Evolutionary conservation across 1,139 yeast species (phyloP).

Genomic region (Yamadazyma friedrichii): DNA sequence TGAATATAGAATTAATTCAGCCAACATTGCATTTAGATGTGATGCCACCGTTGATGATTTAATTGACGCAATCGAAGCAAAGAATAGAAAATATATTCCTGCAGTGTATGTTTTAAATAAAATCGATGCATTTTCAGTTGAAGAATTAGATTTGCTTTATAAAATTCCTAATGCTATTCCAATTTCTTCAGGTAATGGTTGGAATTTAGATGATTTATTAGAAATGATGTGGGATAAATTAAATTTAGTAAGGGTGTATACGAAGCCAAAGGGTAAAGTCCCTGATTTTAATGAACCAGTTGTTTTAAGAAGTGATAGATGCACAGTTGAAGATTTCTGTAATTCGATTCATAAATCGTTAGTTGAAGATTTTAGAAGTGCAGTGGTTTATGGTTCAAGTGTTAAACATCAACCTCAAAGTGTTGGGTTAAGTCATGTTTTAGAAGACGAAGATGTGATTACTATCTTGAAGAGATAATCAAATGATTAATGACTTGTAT

Average conservation of each 20-base stretch:
- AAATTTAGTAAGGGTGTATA: conserved; percentile 88
- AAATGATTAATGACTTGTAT: not conserved
- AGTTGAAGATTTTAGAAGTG: conserved; percentile 90
- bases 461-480: conserved; percentile 77
- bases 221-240: conserved; percentile 94
- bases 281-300: conserved; percentile 97
- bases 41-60: conserved; percentile 97
- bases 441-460: conserved; percentile 96
- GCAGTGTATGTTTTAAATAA: conserved; percentile 92
- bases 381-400: conserved; percentile 86
- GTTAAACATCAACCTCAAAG: conserved; percentile 98
- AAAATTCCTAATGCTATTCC: conserved; percentile 97
- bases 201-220: conserved; percentile 93
- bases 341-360: conserved; percentile 92
- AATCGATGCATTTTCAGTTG: conserved; percentile 90
- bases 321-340: conserved; percentile 94
- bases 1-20: conserved; percentile 92
- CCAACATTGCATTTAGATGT: conserved; percentile 95
- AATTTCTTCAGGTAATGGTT: conserved; percentile 89
- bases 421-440: conserved; percentile 78
- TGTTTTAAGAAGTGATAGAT: conserved; percentile 76
- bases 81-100: conserved; percentile 89
- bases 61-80: conserved; percentile 90
- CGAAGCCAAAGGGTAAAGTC: conserved; percentile 91
- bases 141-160: conserved; percentile 85